These are phyloP conservation scores for Epipyxis sp. DNA, from an alignment of 108 stramenopile genomes.

Conservation along the genomic window DNA sequence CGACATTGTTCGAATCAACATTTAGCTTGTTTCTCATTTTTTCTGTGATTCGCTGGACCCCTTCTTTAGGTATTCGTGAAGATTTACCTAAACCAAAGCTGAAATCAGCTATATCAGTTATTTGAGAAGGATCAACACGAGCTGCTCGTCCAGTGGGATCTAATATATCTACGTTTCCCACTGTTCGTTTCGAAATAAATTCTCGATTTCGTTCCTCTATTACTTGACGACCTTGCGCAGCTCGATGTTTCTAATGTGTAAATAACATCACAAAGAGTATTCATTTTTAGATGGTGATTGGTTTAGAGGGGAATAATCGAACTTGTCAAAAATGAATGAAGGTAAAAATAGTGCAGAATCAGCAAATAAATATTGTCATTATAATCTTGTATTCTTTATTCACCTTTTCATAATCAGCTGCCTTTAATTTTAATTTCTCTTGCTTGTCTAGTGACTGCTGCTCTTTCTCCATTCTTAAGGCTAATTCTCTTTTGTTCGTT, in stretches of 20 bases:
- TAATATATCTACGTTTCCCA: not conserved
- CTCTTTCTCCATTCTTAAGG: not conserved
- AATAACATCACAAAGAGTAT: too few species aligned
- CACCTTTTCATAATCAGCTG: slow-evolving; percentile 9
- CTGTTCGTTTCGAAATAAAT: not conserved
- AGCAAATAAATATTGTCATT: not conserved
- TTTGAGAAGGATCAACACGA: slow-evolving; percentile 25
- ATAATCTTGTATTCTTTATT: too few species aligned
- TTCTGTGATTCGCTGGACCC: not conserved
- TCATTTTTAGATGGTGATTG: too few species aligned
- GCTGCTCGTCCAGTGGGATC: slow-evolving; percentile 29
- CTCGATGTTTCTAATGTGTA: slow-evolving; percentile 22
- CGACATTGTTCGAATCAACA: not conserved
- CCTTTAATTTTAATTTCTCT: not conserved
- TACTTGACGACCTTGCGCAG: not conserved
- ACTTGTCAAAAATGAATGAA: too few species aligned
- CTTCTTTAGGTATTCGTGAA: slow-evolving; percentile 9
- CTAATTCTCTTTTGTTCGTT: not conserved
- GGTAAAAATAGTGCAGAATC: too few species aligned
- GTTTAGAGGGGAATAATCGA: too few species aligned
- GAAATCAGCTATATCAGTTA: slow-evolving; percentile 24
- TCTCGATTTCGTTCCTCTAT: slow-evolving; percentile 24
- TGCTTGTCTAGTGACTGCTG: not conserved
- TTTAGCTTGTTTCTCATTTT: not conserved
- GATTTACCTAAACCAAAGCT: slow-evolving; percentile 9